Conservation (phyloP, 257 asterid species). For the Solanum etuberosum region DNA sequence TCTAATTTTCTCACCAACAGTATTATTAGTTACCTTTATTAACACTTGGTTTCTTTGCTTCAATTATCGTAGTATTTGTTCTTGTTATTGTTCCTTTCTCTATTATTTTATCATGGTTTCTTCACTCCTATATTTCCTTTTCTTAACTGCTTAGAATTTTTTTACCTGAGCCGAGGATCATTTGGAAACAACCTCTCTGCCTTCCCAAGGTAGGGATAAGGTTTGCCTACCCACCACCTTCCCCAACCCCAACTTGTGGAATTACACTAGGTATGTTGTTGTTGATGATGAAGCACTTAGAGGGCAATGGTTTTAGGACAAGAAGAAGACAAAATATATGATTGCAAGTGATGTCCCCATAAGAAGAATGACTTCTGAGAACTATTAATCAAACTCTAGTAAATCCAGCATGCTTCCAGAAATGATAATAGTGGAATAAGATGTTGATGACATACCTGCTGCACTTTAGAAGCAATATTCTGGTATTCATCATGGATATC, state of each 20-base stretch:
- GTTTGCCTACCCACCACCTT: not conserved
- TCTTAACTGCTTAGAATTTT: not conserved
- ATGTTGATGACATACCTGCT: not conserved
- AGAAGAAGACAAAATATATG: not conserved
- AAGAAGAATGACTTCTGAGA: not conserved
- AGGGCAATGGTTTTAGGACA: not conserved
- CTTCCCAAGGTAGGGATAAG: not conserved
- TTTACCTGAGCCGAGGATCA: not conserved
- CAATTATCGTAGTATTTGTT: not conserved
- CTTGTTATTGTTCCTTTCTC: not conserved
- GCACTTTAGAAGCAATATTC: not conserved
- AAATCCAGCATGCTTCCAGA: not conserved
- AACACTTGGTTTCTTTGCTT: not conserved
- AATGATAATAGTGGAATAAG: not conserved
- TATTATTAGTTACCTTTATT: not conserved
- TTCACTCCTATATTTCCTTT: not conserved
- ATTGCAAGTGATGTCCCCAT: not conserved
- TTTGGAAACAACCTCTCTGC: not conserved
- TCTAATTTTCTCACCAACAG: not conserved
- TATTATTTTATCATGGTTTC: not conserved
- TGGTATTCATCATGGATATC: not conserved
- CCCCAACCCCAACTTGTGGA: not conserved
- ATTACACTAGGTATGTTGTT: not conserved
- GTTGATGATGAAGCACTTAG: not conserved
- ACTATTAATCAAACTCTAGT: not conserved